Percentiles rank a stretch among this genome's conserved stretches.
These are phyloP conservation scores for Pontederia crassipes DNA, from an alignment of 176 grass and related monocot species.

Conservation along the genomic window DNA sequence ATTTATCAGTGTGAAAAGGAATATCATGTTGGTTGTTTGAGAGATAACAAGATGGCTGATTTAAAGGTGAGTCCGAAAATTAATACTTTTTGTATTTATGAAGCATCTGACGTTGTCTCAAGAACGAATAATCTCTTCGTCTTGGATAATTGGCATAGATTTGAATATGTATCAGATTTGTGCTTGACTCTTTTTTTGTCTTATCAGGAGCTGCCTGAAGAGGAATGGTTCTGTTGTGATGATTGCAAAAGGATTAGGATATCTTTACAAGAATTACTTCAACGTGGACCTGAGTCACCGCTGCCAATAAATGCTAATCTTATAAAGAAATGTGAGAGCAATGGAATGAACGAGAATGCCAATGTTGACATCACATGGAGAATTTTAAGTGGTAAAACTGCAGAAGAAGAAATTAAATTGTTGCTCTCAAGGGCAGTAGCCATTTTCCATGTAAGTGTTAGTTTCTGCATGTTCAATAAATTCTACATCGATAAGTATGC, in stretches of 20 bases:
- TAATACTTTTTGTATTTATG: too few relatives aligned
- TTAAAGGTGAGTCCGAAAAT: conserved; percentile 42
- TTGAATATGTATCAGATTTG: neutral
- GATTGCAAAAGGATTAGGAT: conserved; percentile 45
- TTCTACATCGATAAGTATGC: conserved; percentile 1
- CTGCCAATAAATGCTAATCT: conserved; percentile 36
- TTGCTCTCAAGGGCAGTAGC: conserved; percentile 66
- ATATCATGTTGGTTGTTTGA: conserved; percentile 89
- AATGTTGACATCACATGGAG: conserved; percentile 54
- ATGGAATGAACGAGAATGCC: conserved; percentile 26
- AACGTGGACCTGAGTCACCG: conserved; percentile 33
- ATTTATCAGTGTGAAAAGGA: conserved; percentile 86
- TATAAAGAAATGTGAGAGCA: conserved; percentile 60
- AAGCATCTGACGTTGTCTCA: neutral
- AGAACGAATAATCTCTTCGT: neutral
- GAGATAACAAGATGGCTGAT: conserved; percentile 73
- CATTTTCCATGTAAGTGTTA: conserved; percentile 76
- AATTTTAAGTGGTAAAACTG: conserved; percentile 63
- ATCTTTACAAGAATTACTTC: conserved; percentile 58
- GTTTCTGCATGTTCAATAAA: conserved; percentile 1
- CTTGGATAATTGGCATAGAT: neutral
- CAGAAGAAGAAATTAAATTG: conserved; percentile 38
- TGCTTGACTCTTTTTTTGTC: neutral
- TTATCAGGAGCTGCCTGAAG: conserved; percentile 79
- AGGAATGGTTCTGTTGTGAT: conserved; percentile 69